Evolutionary conservation across 2,329 filamentous ascomycete species (phyloP), one percentile per base, ranked within the genome.

Genomic region (Aspergillus sp.): DNA sequence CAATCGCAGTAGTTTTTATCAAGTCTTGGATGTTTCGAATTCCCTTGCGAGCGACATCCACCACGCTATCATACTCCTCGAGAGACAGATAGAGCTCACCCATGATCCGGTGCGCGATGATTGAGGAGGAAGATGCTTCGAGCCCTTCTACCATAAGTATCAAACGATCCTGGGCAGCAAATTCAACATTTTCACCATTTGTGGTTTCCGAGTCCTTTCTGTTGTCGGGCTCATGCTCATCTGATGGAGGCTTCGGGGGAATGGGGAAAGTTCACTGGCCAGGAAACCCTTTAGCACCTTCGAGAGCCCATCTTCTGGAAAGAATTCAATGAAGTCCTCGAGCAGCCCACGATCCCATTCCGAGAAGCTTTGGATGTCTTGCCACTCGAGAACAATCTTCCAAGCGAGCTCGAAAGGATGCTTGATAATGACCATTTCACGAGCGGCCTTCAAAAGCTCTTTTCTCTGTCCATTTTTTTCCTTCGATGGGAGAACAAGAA

Each of bases 361-460:
- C n/a, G 77, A 72, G 38, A 93, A 77, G 37, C 80, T 79, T 54
- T 87, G 82, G 34, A 82, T 72, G 64, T 96, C 90, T 53, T 86
- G 80, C 87, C 91, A 97, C 60, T 97, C 88, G 46, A 98, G 75
- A 28, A 86, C 79, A 48, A 96, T 85, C 56, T 89, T 85, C 94
- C 94, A 98, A 0, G 93, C 93, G 11, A 94, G 75, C 50, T 85
- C 81, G 67, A 85, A 95, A 0, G 89, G 88, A 56, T 97, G 90
- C 56, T 91, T 90, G 62, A 98, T 93, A 47, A 95, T 87, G 48
- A 98, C 91, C 87, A 98, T 95, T 48, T 91, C 93, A 50, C 84
- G 82, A 1, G 91, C 90, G 41, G 93, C 72, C 47, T 86, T 84
- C 57, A 86, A 69, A 0, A 95, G 85, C 50, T 86, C 83, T 31